Evolutionary conservation across 176 grass and related monocot species (phyloP).

Genomic region (Chrysopogon serrulatus): DNA sequence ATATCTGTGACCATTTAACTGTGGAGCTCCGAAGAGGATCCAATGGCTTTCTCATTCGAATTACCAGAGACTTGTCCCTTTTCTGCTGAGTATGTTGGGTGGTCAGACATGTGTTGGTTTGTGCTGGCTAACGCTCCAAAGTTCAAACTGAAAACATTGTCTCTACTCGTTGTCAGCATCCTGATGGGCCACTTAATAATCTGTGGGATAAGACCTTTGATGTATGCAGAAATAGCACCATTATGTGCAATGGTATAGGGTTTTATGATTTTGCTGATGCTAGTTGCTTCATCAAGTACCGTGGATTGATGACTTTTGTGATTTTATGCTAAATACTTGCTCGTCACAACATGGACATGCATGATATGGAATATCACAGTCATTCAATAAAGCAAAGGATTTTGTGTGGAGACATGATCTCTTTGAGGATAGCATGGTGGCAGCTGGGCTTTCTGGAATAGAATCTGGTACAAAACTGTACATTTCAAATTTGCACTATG

Average conservation of each 20-base stretch:
- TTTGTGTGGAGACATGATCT: constrained; percentile 79
- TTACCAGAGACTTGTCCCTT: constrained; percentile 14
- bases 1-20: constrained; percentile 27
- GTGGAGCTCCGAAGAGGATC: constrained; percentile 28
- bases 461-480: constrained; percentile 90
- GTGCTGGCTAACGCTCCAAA: constrained; percentile 38
- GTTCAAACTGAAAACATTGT: constrained; percentile 44
- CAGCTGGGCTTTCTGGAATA: constrained; percentile 62
- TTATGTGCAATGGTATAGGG: constrained; percentile 36
- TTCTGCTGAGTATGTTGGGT: constrained; percentile 16
- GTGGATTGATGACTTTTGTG: constrained; percentile 34
- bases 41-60: constrained; percentile 27
- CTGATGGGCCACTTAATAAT: constrained; percentile 31
- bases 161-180: constrained; percentile 36
- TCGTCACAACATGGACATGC: constrained; percentile 38
- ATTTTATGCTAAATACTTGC: constrained; percentile 55
- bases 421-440: constrained; percentile 80
- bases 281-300: constrained; percentile 39
- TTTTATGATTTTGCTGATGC: constrained; percentile 39
- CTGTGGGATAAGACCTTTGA: constrained; percentile 42
- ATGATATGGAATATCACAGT: constrained; percentile 80
- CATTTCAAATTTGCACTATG: constrained; percentile 95
- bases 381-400: constrained; percentile 86
- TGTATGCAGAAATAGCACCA: constrained; percentile 31
- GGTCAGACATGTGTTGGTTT: constrained; percentile 22